Percentiles rank a stretch among this genome's conserved stretches.
These are phyloP conservation scores for Phytophthora sansomeana DNA, from an alignment of 352 stramenopile genomes.

Conservation along the genomic window DNA sequence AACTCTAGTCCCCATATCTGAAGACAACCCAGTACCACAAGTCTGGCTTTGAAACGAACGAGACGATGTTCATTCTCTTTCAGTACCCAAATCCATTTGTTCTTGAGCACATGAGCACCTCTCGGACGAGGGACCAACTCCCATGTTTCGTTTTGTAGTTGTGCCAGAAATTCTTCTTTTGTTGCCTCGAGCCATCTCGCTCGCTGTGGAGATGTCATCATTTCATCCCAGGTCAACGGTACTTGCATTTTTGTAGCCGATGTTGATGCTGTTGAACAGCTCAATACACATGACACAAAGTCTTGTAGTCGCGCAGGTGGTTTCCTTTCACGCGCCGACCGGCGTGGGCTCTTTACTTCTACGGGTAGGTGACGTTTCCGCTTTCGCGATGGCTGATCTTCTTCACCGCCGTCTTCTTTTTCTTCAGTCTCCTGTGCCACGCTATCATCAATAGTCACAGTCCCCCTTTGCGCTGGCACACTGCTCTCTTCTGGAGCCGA, in stretches of 20 bases:
- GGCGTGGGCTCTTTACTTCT: constrained; percentile 8
- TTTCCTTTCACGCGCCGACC: constrained; percentile 3
- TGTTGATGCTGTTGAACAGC: neutral
- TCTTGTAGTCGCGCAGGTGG: constrained; percentile 2
- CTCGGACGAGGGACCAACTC: constrained; percentile 3
- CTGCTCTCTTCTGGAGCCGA: too few relatives aligned
- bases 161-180: constrained; percentile 10
- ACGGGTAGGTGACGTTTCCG: constrained; percentile 20
- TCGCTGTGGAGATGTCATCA: constrained; percentile 3
- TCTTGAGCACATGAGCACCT: constrained; percentile 7
- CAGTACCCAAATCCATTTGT: constrained; percentile 17
- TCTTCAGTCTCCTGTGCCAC: neutral
- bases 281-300: constrained; percentile 7
- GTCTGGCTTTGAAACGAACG: constrained; percentile 5
- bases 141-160: constrained; percentile 13
- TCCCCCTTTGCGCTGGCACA: neutral
- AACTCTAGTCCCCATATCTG: constrained; percentile 12
- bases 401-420: constrained; percentile 18
- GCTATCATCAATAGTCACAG: neutral
- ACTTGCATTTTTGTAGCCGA: neutral
- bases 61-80: constrained; percentile 13
- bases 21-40: constrained; percentile 13
- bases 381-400: neutral
- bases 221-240: constrained; percentile 15
- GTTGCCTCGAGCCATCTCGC: constrained; percentile 8